Base-by-base conservation (phyloP, 1,284 basidiomycete genomes). In the Ceratobasidium sp. region DNA sequence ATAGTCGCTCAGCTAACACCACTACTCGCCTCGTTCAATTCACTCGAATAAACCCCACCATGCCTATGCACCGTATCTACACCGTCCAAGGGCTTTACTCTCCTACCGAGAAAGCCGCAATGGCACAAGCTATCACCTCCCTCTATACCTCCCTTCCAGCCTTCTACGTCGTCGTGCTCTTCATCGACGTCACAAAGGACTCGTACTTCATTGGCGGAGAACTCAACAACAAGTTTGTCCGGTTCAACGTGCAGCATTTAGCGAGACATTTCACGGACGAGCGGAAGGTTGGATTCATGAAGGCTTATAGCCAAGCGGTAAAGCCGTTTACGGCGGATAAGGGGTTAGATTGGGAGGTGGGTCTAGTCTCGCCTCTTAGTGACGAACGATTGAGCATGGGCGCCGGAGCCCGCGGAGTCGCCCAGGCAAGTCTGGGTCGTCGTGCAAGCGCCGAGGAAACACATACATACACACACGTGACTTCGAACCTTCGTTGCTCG, bases 1-100 rank as follows among this genome's bases (percentile, higher is more conserved):
- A 5, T 17, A 51, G 2, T 51, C 49, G 19, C 49, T 51, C 17
- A n/a, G 49, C 49, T n/a, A 6, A 19, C 49, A 51, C 49, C 49
- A n/a, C 49, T 19, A 7, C 17, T 6, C n/a, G 19, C n/a, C 49
- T 51, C 17, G 49, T 51, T n/a, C 7, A 51, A 51, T 7, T 17
- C 32, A 17, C 13, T 37, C 19, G 11, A 6, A 11, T 7, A 25
- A 15, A 29, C n/a, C 40, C n/a, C 40, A 43, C n/a, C 49, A 74
- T 74, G 71, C 71, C 71, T 65, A 51, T 74, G 32, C 71, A 74
- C n/a, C 25, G 71, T 3, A 74, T 74, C 37, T 74, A 74, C 32
- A 74, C 61, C 8, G 25, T 37, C n/a, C n/a, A 61, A 17, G 71
- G 71, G 1, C 59, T 54, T 32, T 74, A 74, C 34, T 40, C 49